A percentile compares a stretch with the other conserved stretches of the same genome.
Conservation (phyloP, 1,284 basidiomycete genomes). For the Tremellales sp. region DNA sequence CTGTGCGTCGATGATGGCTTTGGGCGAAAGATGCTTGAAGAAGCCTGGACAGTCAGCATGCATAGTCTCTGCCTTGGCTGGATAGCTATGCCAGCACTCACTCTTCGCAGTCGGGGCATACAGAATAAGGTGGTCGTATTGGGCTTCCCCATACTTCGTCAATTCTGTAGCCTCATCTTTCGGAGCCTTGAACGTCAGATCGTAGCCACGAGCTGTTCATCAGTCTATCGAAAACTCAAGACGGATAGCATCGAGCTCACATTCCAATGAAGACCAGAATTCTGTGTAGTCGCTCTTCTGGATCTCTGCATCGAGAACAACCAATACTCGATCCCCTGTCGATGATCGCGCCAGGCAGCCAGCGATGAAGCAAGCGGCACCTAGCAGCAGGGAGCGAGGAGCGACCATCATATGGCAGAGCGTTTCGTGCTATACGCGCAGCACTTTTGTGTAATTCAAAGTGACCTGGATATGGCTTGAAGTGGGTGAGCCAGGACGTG, state of each 20-base stretch:
- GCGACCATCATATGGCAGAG: too few relatives aligned
- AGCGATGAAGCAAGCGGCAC: too few relatives aligned
- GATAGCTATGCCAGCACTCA: constrained; percentile 43
- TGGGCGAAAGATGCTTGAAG: constrained; percentile 64
- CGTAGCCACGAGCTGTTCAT: constrained; percentile 58
- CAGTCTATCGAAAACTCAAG: background rate
- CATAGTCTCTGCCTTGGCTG: background rate
- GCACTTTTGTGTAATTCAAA: too few relatives aligned
- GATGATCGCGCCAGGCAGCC: constrained; percentile 70
- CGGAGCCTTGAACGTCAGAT: constrained; percentile 76
- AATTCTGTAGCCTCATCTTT: constrained; percentile 65
- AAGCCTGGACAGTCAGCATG: constrained; percentile 12
- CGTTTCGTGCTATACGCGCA: too few relatives aligned
- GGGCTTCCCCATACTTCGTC: constrained; percentile 64
- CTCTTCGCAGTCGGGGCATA: constrained; percentile 78
- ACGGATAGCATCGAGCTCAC: constrained; percentile 50
- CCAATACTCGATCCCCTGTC: constrained; percentile 74
- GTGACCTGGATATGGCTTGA: too few relatives aligned
- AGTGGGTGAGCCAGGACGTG: too few relatives aligned
- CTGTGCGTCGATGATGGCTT: constrained; percentile 71
- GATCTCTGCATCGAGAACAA: constrained; percentile 69
- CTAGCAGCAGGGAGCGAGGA: too few relatives aligned
- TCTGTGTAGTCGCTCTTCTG: constrained; percentile 65
- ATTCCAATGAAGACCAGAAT: constrained; percentile 73
- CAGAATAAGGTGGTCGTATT: constrained; percentile 77